Evolutionary conservation across 2,329 filamentous ascomycete species (phyloP).

Genomic region (Neofusicoccum sp.): DNA sequence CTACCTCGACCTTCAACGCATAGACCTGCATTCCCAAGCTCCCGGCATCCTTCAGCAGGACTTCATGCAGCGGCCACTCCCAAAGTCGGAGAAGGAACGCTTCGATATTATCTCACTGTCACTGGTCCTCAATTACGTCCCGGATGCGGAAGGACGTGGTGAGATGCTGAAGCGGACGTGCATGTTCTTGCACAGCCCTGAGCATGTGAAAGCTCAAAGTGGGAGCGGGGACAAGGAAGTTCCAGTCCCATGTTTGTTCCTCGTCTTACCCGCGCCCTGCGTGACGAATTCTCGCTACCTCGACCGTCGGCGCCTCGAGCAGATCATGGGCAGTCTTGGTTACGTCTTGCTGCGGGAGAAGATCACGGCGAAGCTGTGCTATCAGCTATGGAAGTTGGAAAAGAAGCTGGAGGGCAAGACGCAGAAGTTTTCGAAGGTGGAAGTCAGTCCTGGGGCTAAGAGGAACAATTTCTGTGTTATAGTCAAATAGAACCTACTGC

Average conservation of each 20-base stretch:
- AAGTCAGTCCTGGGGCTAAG: conserved; percentile 69
- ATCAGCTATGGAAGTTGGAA: conserved; percentile 75
- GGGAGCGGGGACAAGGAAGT: conserved; percentile 5
- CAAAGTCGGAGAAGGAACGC: conserved; percentile 56
- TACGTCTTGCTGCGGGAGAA: conserved; percentile 67
- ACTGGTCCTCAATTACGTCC: conserved; percentile 91
- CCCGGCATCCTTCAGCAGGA: conserved; percentile 82
- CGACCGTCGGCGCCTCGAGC: conserved; percentile 64
- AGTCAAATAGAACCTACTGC: conserved; percentile 41
- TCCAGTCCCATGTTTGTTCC: conserved; percentile 70
- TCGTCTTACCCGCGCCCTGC: conserved; percentile 87
- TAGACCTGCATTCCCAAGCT: conserved; percentile 87
- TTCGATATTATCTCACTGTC: conserved; percentile 93
- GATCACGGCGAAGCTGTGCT: conserved; percentile 77
- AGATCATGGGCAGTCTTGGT: conserved; percentile 75
- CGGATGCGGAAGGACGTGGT: conserved; percentile 70
- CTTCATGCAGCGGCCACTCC: conserved; percentile 85
- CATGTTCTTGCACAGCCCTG: conserved; percentile 31
- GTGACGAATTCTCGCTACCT: conserved; percentile 89
- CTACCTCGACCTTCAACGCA: conserved; percentile 72
- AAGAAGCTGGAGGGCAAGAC: conserved; percentile 25
- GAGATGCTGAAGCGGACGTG: conserved; percentile 66
- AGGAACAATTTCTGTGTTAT: conserved; percentile 92
- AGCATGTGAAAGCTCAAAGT: background rate
- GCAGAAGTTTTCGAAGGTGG: conserved; percentile 64